A percentile compares a stretch with the other conserved stretches of the same genome.
Evolutionary conservation across 306 rosid species (phyloP).

Genomic region (Trifolium repens): DNA sequence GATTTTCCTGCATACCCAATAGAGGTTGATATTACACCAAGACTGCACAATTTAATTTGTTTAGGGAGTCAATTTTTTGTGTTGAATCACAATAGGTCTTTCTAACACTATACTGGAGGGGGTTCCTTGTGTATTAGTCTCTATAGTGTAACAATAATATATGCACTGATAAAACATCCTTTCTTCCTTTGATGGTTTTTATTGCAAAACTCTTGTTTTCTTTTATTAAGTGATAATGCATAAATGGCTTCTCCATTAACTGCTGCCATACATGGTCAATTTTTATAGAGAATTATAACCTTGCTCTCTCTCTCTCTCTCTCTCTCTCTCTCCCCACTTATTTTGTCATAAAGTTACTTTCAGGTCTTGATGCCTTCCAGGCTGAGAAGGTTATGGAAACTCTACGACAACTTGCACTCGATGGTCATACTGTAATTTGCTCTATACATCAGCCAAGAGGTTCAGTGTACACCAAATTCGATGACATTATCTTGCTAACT

Average conservation of each 20-base stretch:
- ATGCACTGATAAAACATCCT: slow-evolving; percentile 5
- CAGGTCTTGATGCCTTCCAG: slow-evolving; percentile 98
- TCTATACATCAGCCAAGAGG: slow-evolving; percentile 96
- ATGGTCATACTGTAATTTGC: slow-evolving; percentile 96
- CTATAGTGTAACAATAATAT: slow-evolving; percentile 12
- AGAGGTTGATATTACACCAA: background rate
- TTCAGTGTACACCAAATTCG: slow-evolving; percentile 84
- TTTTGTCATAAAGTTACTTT: slow-evolving; percentile 42
- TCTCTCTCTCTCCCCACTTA: background rate
- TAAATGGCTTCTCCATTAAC: slow-evolving; percentile 26
- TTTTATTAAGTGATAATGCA: slow-evolving; percentile 19
- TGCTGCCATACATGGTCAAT: slow-evolving; percentile 20
- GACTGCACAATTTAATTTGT: background rate
- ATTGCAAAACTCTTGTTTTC: slow-evolving; percentile 4
- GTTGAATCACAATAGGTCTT: slow-evolving; percentile 11
- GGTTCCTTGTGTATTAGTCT: slow-evolving; percentile 1
- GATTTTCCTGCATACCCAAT: background rate
- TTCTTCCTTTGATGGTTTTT: slow-evolving; percentile 11
- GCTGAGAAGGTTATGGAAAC: slow-evolving; percentile 96
- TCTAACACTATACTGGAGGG: slow-evolving; percentile 28
- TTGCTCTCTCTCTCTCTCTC: background rate
- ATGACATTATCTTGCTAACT: slow-evolving; percentile 85
- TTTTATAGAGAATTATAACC: background rate
- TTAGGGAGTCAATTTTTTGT: slow-evolving; percentile 4
- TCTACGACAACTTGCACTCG: slow-evolving; percentile 81